Percentiles rank a stretch among this genome's conserved stretches.
Conservation (phyloP, 2,329 filamentous ascomycete genomes). For the Trichoderma endophyticum region DNA sequence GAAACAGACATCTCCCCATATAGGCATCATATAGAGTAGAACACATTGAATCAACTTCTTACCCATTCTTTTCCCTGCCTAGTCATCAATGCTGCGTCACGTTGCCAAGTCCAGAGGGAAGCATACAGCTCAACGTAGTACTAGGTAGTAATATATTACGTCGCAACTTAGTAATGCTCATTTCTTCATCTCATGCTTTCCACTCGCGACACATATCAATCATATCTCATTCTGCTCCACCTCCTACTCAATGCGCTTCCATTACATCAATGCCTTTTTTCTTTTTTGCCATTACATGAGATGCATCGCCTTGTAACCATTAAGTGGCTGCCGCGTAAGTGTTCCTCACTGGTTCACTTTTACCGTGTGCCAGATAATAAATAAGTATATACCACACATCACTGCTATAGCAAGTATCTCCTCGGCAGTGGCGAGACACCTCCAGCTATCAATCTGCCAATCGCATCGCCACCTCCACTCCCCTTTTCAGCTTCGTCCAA, state of each 20-base stretch:
- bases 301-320: conserved; percentile 2
- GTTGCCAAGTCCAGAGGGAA: background rate
- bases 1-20: background rate
- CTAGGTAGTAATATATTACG: background rate
- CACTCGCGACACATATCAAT: conserved; percentile 6
- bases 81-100: background rate
- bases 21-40: background rate
- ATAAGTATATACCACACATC: conserved; percentile 23
- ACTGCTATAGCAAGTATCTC: conserved; percentile 10
- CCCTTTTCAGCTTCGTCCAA: background rate
- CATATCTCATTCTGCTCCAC: conserved; percentile 17
- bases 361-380: conserved; percentile 20
- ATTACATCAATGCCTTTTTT: conserved; percentile 9
- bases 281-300: background rate
- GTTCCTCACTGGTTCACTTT: background rate
- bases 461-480: background rate
- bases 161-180: background rate
- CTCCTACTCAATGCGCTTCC: background rate
- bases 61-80: background rate
- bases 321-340: background rate
- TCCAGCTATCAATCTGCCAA: conserved; percentile 15
- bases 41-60: background rate
- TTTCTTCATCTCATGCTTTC: background rate
- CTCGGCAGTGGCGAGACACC: background rate
- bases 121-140: background rate